Base-by-base conservation (phyloP, 306 rosid genomes). In the Vigna angularis region DNA sequence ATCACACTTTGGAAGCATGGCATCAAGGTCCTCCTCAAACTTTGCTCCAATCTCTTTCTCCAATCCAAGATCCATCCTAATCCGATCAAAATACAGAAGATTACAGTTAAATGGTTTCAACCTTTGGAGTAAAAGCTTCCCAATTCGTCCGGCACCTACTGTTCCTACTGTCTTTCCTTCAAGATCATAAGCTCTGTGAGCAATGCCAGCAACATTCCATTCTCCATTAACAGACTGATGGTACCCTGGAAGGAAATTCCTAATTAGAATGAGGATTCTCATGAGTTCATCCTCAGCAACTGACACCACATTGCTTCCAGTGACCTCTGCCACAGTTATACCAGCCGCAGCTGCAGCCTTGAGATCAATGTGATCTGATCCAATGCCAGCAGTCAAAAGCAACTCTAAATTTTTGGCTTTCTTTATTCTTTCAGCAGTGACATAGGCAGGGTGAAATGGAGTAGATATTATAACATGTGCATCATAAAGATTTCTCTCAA, bases 361-460 rank as follows among this genome's bases (percentile, higher is more conserved):
- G 42, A 95, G 93, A 82, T 95, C 98, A 57, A 95, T 73, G 73
- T 95, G 98, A 66, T 92, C 98, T 16, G 98, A 95, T 0, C 98
- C 98, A 45, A 95, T 86, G 44, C 98, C 98, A 22, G 98, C 98
- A 4, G 98, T 95, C 59, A 95, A 89, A 81, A 95, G 85, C 66
- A 95, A 88, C 49, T 95, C 88, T 84, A 95, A 81, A 74, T 89
- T 95, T 76, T 95, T 95, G 70, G 98, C 98, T 85, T 81, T 95
- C 81, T 88, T 89, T 1, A 95, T 95, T 78, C 98, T 88, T 84
- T 92, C 98, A 0, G 96, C 98, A 1, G 98, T 95, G 45, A 95
- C 98, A 74, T 95, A 95, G 47, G 98, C 98, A 5, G 98, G 98
- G 67, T 95, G 98, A 87, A 95, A 95, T 13, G 98, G 98, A 2